Percentiles rank a stretch among this genome's conserved stretches.
Evolutionary conservation across 1,139 yeast species (phyloP).

Genomic region (Taphrina confusa): DNA sequence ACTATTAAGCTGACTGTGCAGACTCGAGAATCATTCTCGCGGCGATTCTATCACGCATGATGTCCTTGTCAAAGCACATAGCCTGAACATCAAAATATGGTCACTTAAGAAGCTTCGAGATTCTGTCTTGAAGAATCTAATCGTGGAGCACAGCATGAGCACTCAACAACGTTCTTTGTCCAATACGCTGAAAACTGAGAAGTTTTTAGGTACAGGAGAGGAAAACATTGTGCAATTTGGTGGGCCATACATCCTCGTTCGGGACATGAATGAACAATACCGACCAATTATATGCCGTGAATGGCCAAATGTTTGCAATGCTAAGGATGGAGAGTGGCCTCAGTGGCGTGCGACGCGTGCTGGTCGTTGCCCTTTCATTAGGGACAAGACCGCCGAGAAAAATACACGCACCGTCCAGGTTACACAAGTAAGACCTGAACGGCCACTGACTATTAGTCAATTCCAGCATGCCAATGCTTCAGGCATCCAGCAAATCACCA

Average conservation of each 20-base stretch:
- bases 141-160: conserved; percentile 49
- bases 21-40: neutral
- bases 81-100: conserved; percentile 77
- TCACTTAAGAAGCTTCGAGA: conserved; percentile 65
- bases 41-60: conserved; percentile 49
- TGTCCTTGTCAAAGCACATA: conserved; percentile 64
- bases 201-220: conserved; percentile 80
- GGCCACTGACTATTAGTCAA: conserved; percentile 3
- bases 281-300: conserved; percentile 84
- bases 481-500: conserved; percentile 27
- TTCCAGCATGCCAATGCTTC: conserved; percentile 29
- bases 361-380: conserved; percentile 69
- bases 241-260: conserved; percentile 72
- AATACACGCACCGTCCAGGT: conserved; percentile 45
- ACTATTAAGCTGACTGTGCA: too few species aligned
- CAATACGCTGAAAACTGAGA: conserved; percentile 64
- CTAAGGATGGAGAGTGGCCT: conserved; percentile 58
- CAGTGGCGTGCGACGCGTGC: conserved; percentile 46
- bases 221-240: conserved; percentile 84
- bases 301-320: conserved; percentile 58
- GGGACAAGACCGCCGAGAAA: conserved; percentile 49
- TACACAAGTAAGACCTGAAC: conserved; percentile 23
- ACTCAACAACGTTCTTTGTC: conserved; percentile 27
- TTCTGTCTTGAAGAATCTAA: conserved; percentile 73
- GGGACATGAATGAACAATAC: conserved; percentile 74